A percentile compares a stretch with the other conserved stretches of the same genome.
These are phyloP conservation scores for Mrakia blollopis DNA, from an alignment of 768 basidiomycete species.

Conservation along the genomic window DNA sequence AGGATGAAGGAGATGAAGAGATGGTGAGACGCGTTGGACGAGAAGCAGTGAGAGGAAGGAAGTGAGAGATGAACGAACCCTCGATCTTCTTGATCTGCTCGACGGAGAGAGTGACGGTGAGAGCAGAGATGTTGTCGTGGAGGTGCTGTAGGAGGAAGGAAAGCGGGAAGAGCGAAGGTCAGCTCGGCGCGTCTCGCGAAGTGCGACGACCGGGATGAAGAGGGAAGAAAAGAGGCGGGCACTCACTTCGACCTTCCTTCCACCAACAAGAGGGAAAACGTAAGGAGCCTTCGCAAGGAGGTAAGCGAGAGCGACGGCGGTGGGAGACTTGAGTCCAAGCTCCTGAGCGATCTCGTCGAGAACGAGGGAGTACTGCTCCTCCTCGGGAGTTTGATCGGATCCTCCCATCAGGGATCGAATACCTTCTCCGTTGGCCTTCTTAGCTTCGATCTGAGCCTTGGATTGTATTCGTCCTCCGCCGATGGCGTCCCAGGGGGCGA, in stretches of 20 bases:
- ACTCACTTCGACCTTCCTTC: conserved; percentile 21
- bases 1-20: neutral
- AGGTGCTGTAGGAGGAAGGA: conserved; percentile 17
- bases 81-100: conserved; percentile 23
- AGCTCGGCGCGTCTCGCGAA: neutral
- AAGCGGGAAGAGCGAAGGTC: neutral
- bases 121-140: conserved; percentile 21
- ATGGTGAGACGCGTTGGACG: neutral
- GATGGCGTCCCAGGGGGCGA: conserved; percentile 34
- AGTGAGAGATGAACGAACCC: neutral
- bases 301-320: conserved; percentile 24
- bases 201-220: neutral
- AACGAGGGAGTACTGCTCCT: neutral
- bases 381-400: conserved; percentile 19
- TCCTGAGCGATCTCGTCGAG: conserved; percentile 19
- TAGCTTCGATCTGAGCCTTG: conserved; percentile 26
- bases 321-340: neutral
- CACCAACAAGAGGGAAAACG: conserved; percentile 30
- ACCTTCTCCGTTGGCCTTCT: conserved; percentile 7
- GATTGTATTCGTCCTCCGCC: conserved; percentile 33
- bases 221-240: neutral
- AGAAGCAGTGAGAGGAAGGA: neutral
- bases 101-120: conserved; percentile 16
- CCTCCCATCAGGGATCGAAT: conserved; percentile 9
- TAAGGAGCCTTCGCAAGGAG: conserved; percentile 23